These are phyloP conservation scores for Pezicula neosporulosa DNA, from an alignment of 2,329 filamentous ascomycete species.

Conservation along the genomic window DNA sequence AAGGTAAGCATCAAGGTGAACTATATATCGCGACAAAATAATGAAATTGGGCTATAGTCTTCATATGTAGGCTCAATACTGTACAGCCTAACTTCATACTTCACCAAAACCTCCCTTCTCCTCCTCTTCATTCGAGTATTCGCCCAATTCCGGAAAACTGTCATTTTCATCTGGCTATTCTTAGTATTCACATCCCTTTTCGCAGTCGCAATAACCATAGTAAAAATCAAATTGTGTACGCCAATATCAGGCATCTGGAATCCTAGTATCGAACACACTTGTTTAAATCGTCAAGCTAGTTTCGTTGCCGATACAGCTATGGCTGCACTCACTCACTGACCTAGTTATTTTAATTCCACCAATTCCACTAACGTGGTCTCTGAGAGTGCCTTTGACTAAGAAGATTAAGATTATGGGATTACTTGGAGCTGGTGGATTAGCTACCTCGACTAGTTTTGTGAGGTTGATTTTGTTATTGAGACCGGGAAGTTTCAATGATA, in stretches of 20 bases:
- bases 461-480: slow-evolving; percentile 7
- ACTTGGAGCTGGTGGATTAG: not conserved
- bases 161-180: slow-evolving; percentile 26
- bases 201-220: slow-evolving; percentile 25
- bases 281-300: slow-evolving; percentile 32
- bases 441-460: not conserved
- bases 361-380: slow-evolving; percentile 29
- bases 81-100: slow-evolving; percentile 27
- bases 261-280: slow-evolving; percentile 11
- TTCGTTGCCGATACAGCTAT: slow-evolving; percentile 30
- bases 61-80: slow-evolving; percentile 25
- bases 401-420: slow-evolving; percentile 15
- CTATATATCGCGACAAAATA: not conserved
- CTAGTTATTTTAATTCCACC: slow-evolving; percentile 28
- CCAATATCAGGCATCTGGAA: slow-evolving; percentile 25
- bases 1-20: not conserved
- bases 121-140: slow-evolving; percentile 31
- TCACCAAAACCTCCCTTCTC: slow-evolving; percentile 29
- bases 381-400: slow-evolving; percentile 26
- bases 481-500: slow-evolving; percentile 5
- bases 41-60: not conserved
- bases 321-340: slow-evolving; percentile 29
- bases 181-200: slow-evolving; percentile 20
- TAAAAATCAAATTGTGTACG: slow-evolving; percentile 24
- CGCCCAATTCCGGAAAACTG: slow-evolving; percentile 17